A percentile compares a stretch with the other conserved stretches of the same genome.
Conservation (phyloP, 1,139 yeast genomes). For the Saccharomyces hybrid region DNA sequence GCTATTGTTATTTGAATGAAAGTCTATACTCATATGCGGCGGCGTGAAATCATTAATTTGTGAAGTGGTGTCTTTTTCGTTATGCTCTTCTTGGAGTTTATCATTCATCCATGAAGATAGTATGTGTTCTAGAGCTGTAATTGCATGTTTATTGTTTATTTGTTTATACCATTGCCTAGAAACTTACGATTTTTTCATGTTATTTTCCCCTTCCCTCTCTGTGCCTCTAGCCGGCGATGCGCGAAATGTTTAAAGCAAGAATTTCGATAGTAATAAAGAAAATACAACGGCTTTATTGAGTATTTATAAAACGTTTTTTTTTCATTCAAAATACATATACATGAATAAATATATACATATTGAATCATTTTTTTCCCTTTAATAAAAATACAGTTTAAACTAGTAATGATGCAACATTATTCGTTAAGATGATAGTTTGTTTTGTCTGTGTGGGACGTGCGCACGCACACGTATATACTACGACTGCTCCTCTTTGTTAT, state of each 20-base stretch:
- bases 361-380: neutral
- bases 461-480: neutral
- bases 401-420: conserved; percentile 1
- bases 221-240: neutral
- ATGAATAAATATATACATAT: neutral
- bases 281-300: neutral
- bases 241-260: neutral
- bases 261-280: neutral
- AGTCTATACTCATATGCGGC: conserved; percentile 1
- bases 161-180: neutral
- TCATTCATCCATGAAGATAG: conserved; percentile 1
- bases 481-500: neutral
- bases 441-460: neutral
- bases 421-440: neutral
- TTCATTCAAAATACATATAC: neutral
- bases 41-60: neutral
- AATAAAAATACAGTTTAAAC: neutral
- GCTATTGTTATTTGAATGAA: neutral
- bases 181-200: neutral
- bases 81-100: neutral
- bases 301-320: neutral
- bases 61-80: neutral
- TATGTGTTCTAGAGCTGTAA: neutral
- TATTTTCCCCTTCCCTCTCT: neutral
- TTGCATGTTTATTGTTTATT: neutral